Base-by-base conservation (phyloP, 2,329 filamentous ascomycete species). In the Cercospora beticola region DNA sequence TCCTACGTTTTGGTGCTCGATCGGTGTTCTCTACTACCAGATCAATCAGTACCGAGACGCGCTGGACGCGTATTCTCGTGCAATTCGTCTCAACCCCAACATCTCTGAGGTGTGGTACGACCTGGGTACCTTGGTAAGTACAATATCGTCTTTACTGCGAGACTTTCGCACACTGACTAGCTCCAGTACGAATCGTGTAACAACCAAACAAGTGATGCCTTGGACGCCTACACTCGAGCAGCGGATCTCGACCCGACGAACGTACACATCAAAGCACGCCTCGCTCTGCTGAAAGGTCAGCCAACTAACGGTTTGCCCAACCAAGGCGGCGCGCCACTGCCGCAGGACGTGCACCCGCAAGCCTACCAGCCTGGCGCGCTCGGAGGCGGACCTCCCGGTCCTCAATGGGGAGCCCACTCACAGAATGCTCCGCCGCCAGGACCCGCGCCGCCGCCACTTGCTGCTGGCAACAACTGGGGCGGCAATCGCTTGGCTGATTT, bases 101-200 rank as follows among this genome's bases (percentile, higher is more conserved):
- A 98, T 99, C 72, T 97, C 94, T 1, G 95, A 99, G 81, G 95
- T 99, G 62, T 99, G 95, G 95, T 99, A 98, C 81, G 95, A 99
- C 80, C 85, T 99, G 46, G 95, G 95, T 71, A 99, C 95, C 75
- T 78, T 99, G 84, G 92, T 96, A 87, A 85, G 91, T 87, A 65
- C 33, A 68, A 68, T 57, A 54, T 21, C 52, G 8, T 62, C 16
- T 49, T 21, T 16, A 26, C 40, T 58, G 18, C 10, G 12, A 10
- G 33, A n/a, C 14, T 18, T 36, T 16, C 10, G 46, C 62, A 52
- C 30, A 62, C 79, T 84, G 72, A 84, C 76, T 57, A 58, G 40
- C 28, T 43, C 18, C 74, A 96, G 91, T 99, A 99, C 78, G 95
- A 99, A 80, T 97, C 93, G 28, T 99, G 95, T 82, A 98, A 99